A percentile compares a stretch with the other conserved stretches of the same genome.
Evolutionary conservation across 202 grass and related monocot genomes (phyloP).

Genomic region (Setaria italica): DNA sequence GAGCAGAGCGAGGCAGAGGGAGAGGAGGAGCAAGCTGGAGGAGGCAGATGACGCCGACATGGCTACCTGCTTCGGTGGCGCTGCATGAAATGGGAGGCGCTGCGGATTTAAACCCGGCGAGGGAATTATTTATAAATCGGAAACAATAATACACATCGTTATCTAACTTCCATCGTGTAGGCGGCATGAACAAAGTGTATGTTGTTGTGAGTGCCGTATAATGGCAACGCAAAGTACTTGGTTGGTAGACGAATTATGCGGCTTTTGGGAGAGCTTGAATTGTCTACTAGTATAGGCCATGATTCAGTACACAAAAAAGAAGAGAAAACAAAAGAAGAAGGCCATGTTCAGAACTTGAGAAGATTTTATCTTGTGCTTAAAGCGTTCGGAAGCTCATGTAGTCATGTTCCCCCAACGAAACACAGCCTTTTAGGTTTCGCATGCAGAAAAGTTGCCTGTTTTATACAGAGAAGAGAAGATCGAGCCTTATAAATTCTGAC

Average conservation of each 20-base stretch:
- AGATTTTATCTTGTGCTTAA: slow-evolving; percentile 30
- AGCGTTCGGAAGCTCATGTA: not conserved
- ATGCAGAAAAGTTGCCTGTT: not conserved
- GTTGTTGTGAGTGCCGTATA: slow-evolving; percentile 45
- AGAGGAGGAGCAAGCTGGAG: slow-evolving; percentile 15
- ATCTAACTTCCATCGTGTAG: not conserved
- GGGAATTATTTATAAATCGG: not conserved
- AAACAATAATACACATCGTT: slow-evolving; percentile 17
- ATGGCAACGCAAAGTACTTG: slow-evolving; percentile 43
- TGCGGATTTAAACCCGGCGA: slow-evolving; percentile 29
- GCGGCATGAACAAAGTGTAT: slow-evolving; percentile 27
- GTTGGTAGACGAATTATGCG: slow-evolving; percentile 44
- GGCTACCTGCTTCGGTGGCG: not conserved
- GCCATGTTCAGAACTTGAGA: not conserved
- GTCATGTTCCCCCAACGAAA: not conserved
- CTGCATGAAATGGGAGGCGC: not conserved
- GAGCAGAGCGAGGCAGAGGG: slow-evolving; percentile 53
- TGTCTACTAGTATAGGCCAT: slow-evolving; percentile 39
- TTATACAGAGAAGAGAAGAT: not conserved
- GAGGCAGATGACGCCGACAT: slow-evolving; percentile 49
- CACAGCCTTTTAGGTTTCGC: not conserved
- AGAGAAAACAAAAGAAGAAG: not conserved
- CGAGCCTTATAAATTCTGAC: not conserved
- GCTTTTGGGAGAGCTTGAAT: slow-evolving; percentile 18
- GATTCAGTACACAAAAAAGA: not conserved